Percentiles rank a stretch among this genome's conserved stretches.
phyloP scores from a whole-genome alignment of 768 basidiomycete species.

The Artomyces pyxidatus region DNA sequence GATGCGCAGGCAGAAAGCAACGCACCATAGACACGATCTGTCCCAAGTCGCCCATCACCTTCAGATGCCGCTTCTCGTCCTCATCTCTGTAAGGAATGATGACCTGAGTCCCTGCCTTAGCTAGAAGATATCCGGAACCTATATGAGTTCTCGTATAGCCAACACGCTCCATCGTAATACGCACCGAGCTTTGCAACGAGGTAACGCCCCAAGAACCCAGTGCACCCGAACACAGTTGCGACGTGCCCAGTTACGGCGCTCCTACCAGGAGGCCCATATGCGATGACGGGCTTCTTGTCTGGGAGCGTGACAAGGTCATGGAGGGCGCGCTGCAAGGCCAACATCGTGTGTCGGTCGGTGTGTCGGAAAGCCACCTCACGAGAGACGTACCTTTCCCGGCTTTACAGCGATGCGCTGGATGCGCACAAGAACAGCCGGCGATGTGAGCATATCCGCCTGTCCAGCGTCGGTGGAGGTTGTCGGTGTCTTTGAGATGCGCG shows the following conservation, averaged over 20 bases:
- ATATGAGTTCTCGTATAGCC: too few relatives aligned
- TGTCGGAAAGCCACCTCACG: too few relatives aligned
- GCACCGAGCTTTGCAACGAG: conserved; percentile 88
- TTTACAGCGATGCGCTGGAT: conserved; percentile 7
- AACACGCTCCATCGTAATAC: conserved; percentile 22
- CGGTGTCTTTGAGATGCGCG: background rate
- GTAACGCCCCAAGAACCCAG: conserved; percentile 92
- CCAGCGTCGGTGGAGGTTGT: background rate
- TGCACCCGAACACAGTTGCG: conserved; percentile 95
- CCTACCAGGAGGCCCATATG: conserved; percentile 74
- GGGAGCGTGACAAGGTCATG: conserved; percentile 65
- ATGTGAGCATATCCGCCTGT: conserved; percentile 29
- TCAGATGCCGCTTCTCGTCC: conserved; percentile 83
- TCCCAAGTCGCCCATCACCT: conserved; percentile 93
- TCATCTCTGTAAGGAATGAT: conserved; percentile 93
- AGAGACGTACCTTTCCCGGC: conserved; percentile 6
- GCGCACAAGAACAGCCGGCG: conserved; percentile 16
- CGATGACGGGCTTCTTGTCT: conserved; percentile 55
- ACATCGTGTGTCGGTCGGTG: background rate
- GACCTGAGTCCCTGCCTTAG: conserved; percentile 88
- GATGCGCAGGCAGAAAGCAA: conserved; percentile 6
- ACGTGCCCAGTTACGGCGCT: conserved; percentile 85
- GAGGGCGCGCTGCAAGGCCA: conserved; percentile 49
- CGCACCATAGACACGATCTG: conserved; percentile 91
- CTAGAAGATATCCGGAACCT: too few relatives aligned